These are phyloP conservation scores for Durio zibethinus DNA, from an alignment of 345 rosid species.

Conservation along the genomic window DNA sequence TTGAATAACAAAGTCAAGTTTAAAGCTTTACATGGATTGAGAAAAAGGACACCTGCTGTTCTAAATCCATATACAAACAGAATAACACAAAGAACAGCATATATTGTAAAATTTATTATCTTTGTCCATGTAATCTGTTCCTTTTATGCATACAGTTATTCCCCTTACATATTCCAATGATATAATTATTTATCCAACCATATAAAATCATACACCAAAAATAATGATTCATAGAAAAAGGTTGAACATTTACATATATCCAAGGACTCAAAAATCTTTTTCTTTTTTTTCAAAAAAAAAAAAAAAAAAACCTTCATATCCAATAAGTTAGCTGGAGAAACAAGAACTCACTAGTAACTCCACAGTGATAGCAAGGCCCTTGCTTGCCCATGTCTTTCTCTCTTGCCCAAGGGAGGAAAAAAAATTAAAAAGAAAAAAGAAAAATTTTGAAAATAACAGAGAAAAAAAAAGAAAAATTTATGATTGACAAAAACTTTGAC, in stretches of 20 bases:
- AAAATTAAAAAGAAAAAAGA: constrained; percentile 12
- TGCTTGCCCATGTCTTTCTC: constrained; percentile 68
- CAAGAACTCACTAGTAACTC: constrained; percentile 89
- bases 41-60: constrained; percentile 7
- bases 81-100: constrained; percentile 23
- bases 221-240: constrained; percentile 1
- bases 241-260: background rate
- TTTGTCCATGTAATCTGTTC: constrained; percentile 19
- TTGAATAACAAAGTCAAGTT: constrained; percentile 18
- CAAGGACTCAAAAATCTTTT: constrained; percentile 8
- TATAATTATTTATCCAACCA: constrained; percentile 1
- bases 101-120: constrained; percentile 21
- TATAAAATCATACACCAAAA: constrained; percentile 14
- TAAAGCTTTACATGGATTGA: constrained; percentile 16
- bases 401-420: constrained; percentile 22
- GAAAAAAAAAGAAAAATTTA: constrained; percentile 1
- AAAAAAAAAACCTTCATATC: background rate
- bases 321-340: constrained; percentile 29
- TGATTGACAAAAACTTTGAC: constrained; percentile 22
- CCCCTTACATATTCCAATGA: constrained; percentile 14
- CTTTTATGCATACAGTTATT: constrained; percentile 21
- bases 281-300: too few relatives aligned
- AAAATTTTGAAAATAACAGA: background rate
- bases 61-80: constrained; percentile 28
- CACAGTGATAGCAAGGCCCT: constrained; percentile 90